Evolutionary conservation across 2,329 filamentous ascomycete species (phyloP).

Genomic region (Boeremia exigua): DNA sequence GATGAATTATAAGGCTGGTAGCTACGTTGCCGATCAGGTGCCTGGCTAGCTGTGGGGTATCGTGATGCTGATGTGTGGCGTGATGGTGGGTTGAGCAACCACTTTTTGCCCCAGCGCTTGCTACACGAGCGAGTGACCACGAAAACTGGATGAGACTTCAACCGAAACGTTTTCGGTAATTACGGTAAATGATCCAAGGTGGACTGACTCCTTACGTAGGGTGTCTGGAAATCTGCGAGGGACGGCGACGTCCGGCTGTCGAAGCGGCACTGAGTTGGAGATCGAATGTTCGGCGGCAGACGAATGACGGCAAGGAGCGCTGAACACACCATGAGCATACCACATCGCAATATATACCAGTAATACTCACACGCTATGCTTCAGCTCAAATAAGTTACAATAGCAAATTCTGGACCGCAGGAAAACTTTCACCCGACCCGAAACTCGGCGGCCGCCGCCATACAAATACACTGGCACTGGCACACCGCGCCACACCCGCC

Average conservation of each 20-base stretch:
- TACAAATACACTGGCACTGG: neutral
- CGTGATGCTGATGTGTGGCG: constrained; percentile 34
- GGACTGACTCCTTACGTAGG: constrained; percentile 11
- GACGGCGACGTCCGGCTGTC: constrained; percentile 6
- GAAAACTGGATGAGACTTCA: constrained; percentile 27
- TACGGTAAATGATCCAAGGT: neutral
- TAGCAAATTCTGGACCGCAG: neutral
- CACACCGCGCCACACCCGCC: constrained; percentile 4
- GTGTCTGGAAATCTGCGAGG: neutral
- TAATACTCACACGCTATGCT: neutral
- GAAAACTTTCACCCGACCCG: neutral
- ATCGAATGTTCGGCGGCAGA: constrained; percentile 16
- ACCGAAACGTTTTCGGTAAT: constrained; percentile 22
- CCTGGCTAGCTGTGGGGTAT: constrained; percentile 20
- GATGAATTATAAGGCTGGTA: constrained; percentile 5
- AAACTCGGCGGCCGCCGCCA: neutral
- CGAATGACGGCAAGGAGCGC: neutral
- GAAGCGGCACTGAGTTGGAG: neutral
- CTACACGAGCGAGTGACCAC: constrained; percentile 32
- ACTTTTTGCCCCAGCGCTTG: constrained; percentile 4
- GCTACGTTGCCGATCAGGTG: constrained; percentile 16
- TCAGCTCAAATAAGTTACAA: neutral
- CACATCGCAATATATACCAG: neutral
- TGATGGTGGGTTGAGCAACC: constrained; percentile 39
- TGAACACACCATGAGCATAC: constrained; percentile 12